phyloP scores from a whole-genome alignment of 345 rosid genomes.

The Lepidium africanum region DNA sequence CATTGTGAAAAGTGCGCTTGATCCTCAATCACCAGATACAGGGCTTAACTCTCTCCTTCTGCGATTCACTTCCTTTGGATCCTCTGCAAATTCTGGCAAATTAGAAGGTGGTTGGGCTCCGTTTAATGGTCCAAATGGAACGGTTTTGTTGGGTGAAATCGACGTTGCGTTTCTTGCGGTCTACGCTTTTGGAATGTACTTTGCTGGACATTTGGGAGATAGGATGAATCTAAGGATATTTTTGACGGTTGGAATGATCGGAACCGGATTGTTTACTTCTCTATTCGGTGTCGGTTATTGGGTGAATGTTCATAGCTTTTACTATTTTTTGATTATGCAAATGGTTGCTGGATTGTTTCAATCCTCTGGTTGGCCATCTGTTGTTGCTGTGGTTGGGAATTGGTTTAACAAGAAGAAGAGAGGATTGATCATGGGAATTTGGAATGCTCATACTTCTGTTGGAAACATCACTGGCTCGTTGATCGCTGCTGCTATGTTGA shows the following conservation, averaged over 20 bases:
- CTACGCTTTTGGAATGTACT: conserved; percentile 74
- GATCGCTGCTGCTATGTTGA: conserved; percentile 60
- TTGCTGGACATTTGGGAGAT: conserved; percentile 75
- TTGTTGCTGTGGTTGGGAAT: conserved; percentile 86
- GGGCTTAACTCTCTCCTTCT: conserved; percentile 18
- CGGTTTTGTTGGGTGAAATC: conserved; percentile 57
- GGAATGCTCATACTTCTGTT: conserved; percentile 85
- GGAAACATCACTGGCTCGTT: conserved; percentile 84
- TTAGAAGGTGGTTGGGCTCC: conserved; percentile 63
- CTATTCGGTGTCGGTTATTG: conserved; percentile 71
- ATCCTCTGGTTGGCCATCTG: conserved; percentile 89
- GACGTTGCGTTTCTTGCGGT: conserved; percentile 68
- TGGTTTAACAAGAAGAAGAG: conserved; percentile 85
- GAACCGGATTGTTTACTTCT: conserved; percentile 62
- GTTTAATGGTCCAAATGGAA: conserved; percentile 52
- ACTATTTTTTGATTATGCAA: conserved; percentile 51
- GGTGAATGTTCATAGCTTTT: conserved; percentile 55
- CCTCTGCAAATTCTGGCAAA: conserved; percentile 13
- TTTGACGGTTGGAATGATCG: conserved; percentile 63
- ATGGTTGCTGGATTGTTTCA: conserved; percentile 78
- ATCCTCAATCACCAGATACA: conserved; percentile 45
- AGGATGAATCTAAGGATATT: conserved; percentile 62
- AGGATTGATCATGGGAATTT: conserved; percentile 81
- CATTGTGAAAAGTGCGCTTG: conserved; percentile 86
- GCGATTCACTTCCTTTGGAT: conserved; percentile 7